Base-by-base conservation (phyloP, 352 stramenopile species). In the Globisporangium cederbergense region DNA sequence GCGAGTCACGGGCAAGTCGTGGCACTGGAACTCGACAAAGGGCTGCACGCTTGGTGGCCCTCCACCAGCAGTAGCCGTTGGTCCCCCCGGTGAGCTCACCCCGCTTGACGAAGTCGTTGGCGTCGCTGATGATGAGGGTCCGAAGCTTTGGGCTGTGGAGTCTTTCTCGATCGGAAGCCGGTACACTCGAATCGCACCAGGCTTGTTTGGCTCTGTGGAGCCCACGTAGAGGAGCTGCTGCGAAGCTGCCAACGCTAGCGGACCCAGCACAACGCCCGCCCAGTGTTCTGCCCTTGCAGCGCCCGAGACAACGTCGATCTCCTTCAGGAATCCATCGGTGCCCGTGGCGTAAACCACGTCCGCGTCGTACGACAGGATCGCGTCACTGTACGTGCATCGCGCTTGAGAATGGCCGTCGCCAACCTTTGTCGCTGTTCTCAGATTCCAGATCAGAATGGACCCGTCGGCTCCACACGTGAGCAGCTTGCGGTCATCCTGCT, bases 171-270 rank as follows among this genome's bases (percentile, higher is more conserved):
- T 66, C 3, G 83, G 83, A 0, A 95, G 70, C 45, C 80, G 76
- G 55, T 93, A 95, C 28, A 89, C 58, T n/a, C 83, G 81, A 36
- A 96, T 74, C 49, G 72, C 76, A n/a, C 87, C 87, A 22, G 85
- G 86, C 38, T 72, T 72, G 42, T 75, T 82, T 8, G 78, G 75
- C 30, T 98, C 93, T 20, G 77, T 76, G 40, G 88, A 94, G 6
- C 87, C 90, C 7, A 85, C 89, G 60, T 98, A 98, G 32, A 98
- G 75, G 7, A 96, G 70, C 66, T 97, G 86, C 70, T 97, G 88
- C 0, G 81, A 93, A n/a, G 79, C 83, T 28, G 92, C 80, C 4
- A 98, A 62, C 1, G 74, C 79, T 13, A 98, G 54, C 20, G 96
- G 89, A 4, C 90, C 90, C n/a, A 91, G 68, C 3, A 75, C 65